Percentiles rank a stretch among this genome's conserved stretches.
Evolutionary conservation across 2,329 filamentous ascomycete species (phyloP).

Genomic region (Zymoseptoria ardabiliae): DNA sequence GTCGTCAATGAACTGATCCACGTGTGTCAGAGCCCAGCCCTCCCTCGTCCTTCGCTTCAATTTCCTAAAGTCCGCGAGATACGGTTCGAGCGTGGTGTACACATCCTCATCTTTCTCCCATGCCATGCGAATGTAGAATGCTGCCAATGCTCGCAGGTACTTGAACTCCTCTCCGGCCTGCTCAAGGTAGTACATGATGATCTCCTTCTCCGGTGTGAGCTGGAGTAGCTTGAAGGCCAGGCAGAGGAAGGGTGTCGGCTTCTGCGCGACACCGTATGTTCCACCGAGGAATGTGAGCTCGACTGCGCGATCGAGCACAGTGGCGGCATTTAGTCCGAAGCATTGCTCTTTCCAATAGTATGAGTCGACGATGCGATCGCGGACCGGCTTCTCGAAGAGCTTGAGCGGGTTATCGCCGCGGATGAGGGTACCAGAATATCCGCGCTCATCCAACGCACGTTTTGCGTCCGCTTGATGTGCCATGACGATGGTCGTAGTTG

Average conservation of each 20-base stretch:
- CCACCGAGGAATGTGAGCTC: slow-evolving; percentile 80
- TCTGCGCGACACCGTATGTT: slow-evolving; percentile 75
- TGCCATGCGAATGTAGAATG: slow-evolving; percentile 89
- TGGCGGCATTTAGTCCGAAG: slow-evolving; percentile 80
- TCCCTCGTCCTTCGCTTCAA: slow-evolving; percentile 67
- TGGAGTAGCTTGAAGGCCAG: slow-evolving; percentile 91
- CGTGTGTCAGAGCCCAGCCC: slow-evolving; percentile 66
- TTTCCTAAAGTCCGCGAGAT: slow-evolving; percentile 75
- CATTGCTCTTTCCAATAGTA: slow-evolving; percentile 99
- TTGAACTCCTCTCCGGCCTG: slow-evolving; percentile 64
- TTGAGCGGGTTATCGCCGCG: slow-evolving; percentile 92
- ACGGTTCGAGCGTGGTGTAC: slow-evolving; percentile 72
- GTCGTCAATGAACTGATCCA: slow-evolving; percentile 94
- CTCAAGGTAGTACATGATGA: slow-evolving; percentile 72
- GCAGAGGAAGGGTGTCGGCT: slow-evolving; percentile 87
- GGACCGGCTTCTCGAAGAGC: slow-evolving; percentile 90
- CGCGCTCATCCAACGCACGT: slow-evolving; percentile 78
- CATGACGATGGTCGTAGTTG: slow-evolving; percentile 28
- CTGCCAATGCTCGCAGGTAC: slow-evolving; percentile 81
- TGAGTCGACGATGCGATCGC: slow-evolving; percentile 87
- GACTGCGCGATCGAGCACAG: slow-evolving; percentile 79
- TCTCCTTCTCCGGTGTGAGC: slow-evolving; percentile 69
- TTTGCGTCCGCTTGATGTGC: slow-evolving; percentile 69
- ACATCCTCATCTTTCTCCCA: slow-evolving; percentile 76
- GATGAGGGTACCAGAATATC: slow-evolving; percentile 66